Evolutionary conservation across 2,329 filamentous ascomycete genomes (phyloP).

Genomic region (Sporothrix pseudoabietina): DNA sequence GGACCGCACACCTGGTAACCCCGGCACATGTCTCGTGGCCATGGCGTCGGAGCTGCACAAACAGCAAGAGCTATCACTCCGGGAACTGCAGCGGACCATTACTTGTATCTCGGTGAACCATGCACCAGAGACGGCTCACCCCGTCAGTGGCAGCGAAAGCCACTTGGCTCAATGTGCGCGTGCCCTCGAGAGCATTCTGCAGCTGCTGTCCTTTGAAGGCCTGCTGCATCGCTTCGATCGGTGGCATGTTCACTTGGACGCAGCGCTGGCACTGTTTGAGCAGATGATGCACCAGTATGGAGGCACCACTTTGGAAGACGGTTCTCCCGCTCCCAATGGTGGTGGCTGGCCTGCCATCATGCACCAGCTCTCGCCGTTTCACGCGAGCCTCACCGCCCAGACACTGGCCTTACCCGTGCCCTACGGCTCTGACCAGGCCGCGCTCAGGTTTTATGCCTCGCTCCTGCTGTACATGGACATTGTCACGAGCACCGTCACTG

Average conservation of each 20-base stretch:
- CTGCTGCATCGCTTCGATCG: conserved; percentile 43
- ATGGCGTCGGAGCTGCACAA: conserved; percentile 37
- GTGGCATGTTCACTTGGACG: conserved; percentile 48
- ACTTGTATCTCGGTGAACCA: conserved; percentile 15
- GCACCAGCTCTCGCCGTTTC: not conserved
- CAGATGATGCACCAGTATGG: conserved; percentile 41
- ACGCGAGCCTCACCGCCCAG: not conserved
- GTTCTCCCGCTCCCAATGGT: not conserved
- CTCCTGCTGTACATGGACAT: conserved; percentile 45
- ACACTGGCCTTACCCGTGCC: conserved; percentile 30
- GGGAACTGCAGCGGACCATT: conserved; percentile 39
- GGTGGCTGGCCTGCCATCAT: conserved; percentile 22
- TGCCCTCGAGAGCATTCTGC: conserved; percentile 47
- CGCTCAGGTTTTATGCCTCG: conserved; percentile 41
- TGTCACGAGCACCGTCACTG: conserved; percentile 42
- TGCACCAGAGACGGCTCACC: not conserved
- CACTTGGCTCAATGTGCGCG: conserved; percentile 38
- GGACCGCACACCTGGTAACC: not conserved
- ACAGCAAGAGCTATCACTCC: conserved; percentile 40
- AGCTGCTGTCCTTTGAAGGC: conserved; percentile 48
- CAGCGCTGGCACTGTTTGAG: conserved; percentile 47
- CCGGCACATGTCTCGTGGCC: conserved; percentile 32
- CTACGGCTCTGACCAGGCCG: conserved; percentile 42
- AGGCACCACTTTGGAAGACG: conserved; percentile 13
- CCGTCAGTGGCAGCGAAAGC: conserved; percentile 32